phyloP scores from a whole-genome alignment of 257 asterid species.

The Nicotiana undulata region DNA sequence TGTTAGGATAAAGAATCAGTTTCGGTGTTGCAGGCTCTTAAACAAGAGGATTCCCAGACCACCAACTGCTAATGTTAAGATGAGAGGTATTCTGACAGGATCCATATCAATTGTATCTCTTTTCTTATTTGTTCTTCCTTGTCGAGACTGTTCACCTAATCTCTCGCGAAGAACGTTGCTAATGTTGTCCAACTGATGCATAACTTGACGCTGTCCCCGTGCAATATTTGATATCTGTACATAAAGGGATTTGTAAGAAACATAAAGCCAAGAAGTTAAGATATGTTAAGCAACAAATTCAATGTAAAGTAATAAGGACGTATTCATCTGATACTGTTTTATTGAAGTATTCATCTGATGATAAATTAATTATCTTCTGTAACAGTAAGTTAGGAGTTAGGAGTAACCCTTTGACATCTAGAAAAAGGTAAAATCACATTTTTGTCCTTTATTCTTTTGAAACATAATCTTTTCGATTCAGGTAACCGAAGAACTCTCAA shows the following conservation, averaged over 20 bases:
- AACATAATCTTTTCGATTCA: neutral
- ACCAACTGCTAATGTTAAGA: conserved; percentile 26
- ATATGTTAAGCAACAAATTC: neutral
- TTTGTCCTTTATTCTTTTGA: neutral
- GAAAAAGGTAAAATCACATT: neutral
- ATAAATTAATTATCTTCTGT: neutral
- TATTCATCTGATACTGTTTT: neutral
- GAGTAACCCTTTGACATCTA: neutral
- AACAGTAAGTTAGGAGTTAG: neutral
- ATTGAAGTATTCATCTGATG: neutral
- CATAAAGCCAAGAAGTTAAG: neutral
- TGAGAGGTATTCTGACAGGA: conserved; percentile 16
- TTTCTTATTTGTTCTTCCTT: conserved; percentile 14
- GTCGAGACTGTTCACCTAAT: conserved; percentile 11
- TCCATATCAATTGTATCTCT: conserved; percentile 13
- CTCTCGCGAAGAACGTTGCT: conserved; percentile 39
- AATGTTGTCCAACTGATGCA: conserved; percentile 71
- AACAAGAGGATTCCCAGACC: conserved; percentile 36
- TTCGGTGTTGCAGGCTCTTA: conserved; percentile 15
- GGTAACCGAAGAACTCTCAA: neutral
- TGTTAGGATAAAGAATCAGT: conserved; percentile 10
- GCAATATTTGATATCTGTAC: conserved; percentile 53
- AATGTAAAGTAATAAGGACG: neutral
- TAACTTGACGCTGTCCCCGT: conserved; percentile 74
- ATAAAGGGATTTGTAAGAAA: neutral